Evolutionary conservation across 2,329 filamentous ascomycete species (phyloP).

Genomic region (Mollisiaceae sp.): DNA sequence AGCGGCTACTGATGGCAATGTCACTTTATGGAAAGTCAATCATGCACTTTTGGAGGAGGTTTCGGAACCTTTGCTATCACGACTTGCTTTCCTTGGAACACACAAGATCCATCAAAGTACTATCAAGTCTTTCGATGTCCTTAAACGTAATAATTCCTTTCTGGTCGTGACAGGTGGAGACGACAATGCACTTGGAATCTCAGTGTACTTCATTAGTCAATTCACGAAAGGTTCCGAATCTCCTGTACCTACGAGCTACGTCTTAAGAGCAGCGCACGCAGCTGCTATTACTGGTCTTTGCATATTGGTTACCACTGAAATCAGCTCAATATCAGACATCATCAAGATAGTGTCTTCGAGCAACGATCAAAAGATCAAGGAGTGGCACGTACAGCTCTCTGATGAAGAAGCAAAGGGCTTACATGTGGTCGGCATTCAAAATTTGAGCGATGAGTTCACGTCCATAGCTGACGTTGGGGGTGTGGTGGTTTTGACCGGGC

Average conservation of each 20-base stretch:
- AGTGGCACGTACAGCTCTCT: conserved; percentile 13
- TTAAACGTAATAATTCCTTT: conserved; percentile 42
- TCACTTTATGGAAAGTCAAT: conserved; percentile 62
- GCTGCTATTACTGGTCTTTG: conserved; percentile 68
- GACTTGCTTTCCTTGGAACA: conserved; percentile 27
- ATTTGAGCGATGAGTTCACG: conserved; percentile 59
- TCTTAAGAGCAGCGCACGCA: conserved; percentile 67
- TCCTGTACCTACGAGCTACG: conserved; percentile 9
- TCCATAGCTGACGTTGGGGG: conserved; percentile 65
- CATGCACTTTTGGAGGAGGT: not conserved
- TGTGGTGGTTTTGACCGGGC: conserved; percentile 42
- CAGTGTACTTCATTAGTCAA: conserved; percentile 43
- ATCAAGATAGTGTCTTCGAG: conserved; percentile 52
- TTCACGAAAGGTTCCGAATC: not conserved
- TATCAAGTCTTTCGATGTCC: conserved; percentile 69
- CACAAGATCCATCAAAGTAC: conserved; percentile 76
- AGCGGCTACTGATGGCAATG: conserved; percentile 80
- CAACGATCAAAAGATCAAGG: conserved; percentile 65
- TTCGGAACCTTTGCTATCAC: not conserved
- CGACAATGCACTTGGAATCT: conserved; percentile 78
- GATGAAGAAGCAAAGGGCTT: conserved; percentile 21
- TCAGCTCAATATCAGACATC: conserved; percentile 19
- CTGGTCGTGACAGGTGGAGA: conserved; percentile 81
- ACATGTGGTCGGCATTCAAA: conserved; percentile 41
- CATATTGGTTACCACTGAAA: conserved; percentile 40